These are phyloP conservation scores for Phlegmacium glaucopus DNA, from an alignment of 768 basidiomycete species.

Conservation along the genomic window DNA sequence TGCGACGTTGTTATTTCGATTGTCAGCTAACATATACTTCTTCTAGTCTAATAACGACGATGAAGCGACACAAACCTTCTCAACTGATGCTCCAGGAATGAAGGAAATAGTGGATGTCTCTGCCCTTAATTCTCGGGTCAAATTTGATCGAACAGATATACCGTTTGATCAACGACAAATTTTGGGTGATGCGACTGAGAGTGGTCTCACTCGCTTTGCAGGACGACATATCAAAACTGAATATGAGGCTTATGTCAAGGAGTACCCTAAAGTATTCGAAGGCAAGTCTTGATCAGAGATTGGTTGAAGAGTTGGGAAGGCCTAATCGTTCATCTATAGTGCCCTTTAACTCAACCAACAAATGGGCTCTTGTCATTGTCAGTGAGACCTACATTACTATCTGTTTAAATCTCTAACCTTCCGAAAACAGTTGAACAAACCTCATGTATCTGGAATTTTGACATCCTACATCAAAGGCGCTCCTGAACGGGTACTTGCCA, in stretches of 20 bases:
- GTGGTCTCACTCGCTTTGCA: conserved; percentile 67
- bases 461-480: conserved; percentile 66
- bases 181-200: conserved; percentile 73
- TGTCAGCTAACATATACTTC: background rate
- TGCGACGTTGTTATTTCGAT: background rate
- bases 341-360: conserved; percentile 71
- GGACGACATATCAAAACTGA: conserved; percentile 47
- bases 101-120: conserved; percentile 60
- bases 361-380: conserved; percentile 71
- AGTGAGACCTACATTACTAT: conserved; percentile 16
- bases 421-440: conserved; percentile 46
- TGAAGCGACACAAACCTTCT: conserved; percentile 45
- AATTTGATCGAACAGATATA: conserved; percentile 62
- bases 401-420: background rate
- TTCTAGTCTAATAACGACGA: conserved; percentile 64
- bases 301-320: too few species aligned
- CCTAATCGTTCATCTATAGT: conserved; percentile 27
- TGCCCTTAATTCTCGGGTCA: conserved; percentile 65
- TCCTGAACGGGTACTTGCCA: conserved; percentile 63
- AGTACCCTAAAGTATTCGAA: conserved; percentile 61
- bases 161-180: conserved; percentile 60
- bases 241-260: conserved; percentile 52
- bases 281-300: conserved; percentile 18
- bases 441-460: conserved; percentile 45
- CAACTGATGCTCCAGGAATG: conserved; percentile 56